phyloP scores from a whole-genome alignment of 2,329 filamentous ascomycete species.

The Tolypocladium album region DNA sequence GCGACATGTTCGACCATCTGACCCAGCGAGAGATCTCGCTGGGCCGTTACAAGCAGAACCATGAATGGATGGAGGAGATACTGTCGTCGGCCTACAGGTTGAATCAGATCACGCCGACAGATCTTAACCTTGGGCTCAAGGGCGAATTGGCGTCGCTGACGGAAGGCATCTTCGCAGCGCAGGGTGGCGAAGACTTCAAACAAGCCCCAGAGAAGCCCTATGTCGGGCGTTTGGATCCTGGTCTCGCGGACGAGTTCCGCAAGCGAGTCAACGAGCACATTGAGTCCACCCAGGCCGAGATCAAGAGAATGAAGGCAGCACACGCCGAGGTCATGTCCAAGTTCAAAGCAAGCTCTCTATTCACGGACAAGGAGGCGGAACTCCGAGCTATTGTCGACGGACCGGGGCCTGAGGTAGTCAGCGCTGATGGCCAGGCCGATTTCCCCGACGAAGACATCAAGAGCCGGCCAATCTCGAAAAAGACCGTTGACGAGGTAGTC shows the following conservation, averaged over 20 bases:
- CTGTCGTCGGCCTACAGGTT: conserved; percentile 83
- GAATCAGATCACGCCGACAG: conserved; percentile 73
- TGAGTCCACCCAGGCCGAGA: conserved; percentile 64
- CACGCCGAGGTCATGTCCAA: conserved; percentile 68
- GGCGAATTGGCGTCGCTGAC: conserved; percentile 77
- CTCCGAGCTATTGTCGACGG: conserved; percentile 57
- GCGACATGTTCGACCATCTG: conserved; percentile 82
- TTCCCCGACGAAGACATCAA: conserved; percentile 36
- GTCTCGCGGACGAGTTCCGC: conserved; percentile 75
- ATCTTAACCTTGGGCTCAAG: conserved; percentile 74
- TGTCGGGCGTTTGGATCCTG: conserved; percentile 53
- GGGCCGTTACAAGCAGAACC: conserved; percentile 82
- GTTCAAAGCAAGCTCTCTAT: conserved; percentile 57
- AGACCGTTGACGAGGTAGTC: conserved; percentile 62
- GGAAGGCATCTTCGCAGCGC: conserved; percentile 69
- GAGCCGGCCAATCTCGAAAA: conserved; percentile 26
- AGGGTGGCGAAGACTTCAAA: conserved; percentile 35
- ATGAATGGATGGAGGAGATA: conserved; percentile 99
- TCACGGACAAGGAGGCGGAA: conserved; percentile 66
- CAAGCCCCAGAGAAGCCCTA: conserved; percentile 46
- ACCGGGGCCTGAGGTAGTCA: conserved; percentile 49
- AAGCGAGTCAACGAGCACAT: conserved; percentile 66
- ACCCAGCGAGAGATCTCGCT: conserved; percentile 84
- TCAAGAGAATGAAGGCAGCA: conserved; percentile 71
- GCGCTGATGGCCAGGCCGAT: conserved; percentile 46